A percentile compares a stretch with the other conserved stretches of the same genome.
Evolutionary conservation across 345 rosid species (phyloP).

Genomic region (Citropsis articulata): DNA sequence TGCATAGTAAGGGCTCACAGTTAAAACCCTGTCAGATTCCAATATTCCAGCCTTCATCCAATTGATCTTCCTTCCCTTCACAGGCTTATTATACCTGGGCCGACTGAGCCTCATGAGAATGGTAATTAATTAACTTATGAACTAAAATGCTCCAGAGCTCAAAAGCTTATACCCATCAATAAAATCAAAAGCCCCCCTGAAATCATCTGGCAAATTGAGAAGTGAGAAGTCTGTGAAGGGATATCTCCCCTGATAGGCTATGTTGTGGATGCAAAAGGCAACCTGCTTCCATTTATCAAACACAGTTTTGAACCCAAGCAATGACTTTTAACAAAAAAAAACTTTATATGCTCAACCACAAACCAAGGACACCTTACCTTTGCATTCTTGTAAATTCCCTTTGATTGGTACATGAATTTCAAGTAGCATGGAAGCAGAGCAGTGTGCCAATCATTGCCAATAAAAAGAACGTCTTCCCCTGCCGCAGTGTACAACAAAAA

Average conservation of each 20-base stretch:
- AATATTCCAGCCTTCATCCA: constrained; percentile 96
- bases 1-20: constrained; percentile 89
- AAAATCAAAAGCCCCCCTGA: constrained; percentile 82
- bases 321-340: background rate
- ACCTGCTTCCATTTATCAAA: constrained; percentile 45
- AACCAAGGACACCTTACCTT: constrained; percentile 45
- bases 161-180: constrained; percentile 58
- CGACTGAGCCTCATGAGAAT: background rate
- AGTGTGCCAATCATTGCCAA: constrained; percentile 97
- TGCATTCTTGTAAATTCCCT: constrained; percentile 64
- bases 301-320: background rate
- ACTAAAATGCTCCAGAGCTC: background rate
- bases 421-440: constrained; percentile 88
- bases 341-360: background rate
- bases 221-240: constrained; percentile 57
- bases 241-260: constrained; percentile 91
- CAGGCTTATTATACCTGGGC: constrained; percentile 58
- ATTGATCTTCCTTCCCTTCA: constrained; percentile 86
- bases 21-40: constrained; percentile 69
- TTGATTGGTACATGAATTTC: constrained; percentile 62
- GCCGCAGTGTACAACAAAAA: constrained; percentile 9
- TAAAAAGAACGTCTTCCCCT: constrained; percentile 83
- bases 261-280: constrained; percentile 94
- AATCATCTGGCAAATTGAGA: constrained; percentile 70
- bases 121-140: background rate